Evolutionary conservation across 192 early-diverging fungal genomes (phyloP).

Genomic region (Mortierella claussenii): DNA sequence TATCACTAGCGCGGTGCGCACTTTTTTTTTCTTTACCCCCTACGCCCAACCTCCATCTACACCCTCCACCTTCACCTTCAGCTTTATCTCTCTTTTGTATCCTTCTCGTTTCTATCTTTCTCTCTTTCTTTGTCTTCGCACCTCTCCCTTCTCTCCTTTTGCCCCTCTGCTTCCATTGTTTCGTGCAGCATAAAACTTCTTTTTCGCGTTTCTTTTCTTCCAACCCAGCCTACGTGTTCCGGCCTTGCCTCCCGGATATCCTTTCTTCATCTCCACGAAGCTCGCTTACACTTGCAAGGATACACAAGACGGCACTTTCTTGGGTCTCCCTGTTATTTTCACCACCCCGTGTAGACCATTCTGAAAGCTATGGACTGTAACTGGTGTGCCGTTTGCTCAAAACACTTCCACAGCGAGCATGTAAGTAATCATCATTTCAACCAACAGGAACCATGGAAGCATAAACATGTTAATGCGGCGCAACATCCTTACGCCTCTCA

Average conservation of each 20-base stretch:
- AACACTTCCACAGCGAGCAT: conserved; percentile 49
- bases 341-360: too few relatives aligned
- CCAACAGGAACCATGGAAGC: too few relatives aligned
- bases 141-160: not conserved
- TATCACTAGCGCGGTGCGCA: not conserved
- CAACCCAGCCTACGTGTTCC: too few relatives aligned
- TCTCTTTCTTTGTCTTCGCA: not conserved
- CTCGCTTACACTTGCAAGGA: too few relatives aligned
- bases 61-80: not conserved
- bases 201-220: too few relatives aligned
- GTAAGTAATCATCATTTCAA: conserved; percentile 7
- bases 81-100: not conserved
- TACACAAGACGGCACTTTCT: too few relatives aligned
- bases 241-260: too few relatives aligned
- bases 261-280: too few relatives aligned
- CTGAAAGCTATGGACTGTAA: conserved; percentile 48
- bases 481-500: too few relatives aligned
- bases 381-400: conserved; percentile 54
- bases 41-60: not conserved
- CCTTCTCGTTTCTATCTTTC: not conserved
- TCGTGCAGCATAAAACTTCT: too few relatives aligned
- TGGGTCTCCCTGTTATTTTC: too few relatives aligned
- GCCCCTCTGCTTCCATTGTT: not conserved
- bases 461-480: too few relatives aligned
- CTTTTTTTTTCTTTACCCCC: not conserved